Conservation (phyloP, 345 rosid species). For the Arabidopsis suecica region DNA sequence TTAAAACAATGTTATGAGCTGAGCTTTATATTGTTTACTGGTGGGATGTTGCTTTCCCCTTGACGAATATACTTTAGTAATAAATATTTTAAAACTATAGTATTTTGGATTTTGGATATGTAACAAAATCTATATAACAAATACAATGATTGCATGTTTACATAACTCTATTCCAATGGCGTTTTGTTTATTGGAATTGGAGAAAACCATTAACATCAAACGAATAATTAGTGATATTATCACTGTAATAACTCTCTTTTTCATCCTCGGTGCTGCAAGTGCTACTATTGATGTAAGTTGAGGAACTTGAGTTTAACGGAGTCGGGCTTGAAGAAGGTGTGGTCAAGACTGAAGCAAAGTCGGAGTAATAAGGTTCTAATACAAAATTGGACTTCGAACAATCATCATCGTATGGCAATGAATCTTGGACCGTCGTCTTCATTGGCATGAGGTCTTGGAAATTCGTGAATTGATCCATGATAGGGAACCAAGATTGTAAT, state of each 20-base stretch:
- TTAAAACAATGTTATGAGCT: slow-evolving; percentile 25
- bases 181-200: slow-evolving; percentile 45
- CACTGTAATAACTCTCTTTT: slow-evolving; percentile 58
- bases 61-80: neutral
- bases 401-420: slow-evolving; percentile 30
- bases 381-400: slow-evolving; percentile 21
- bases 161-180: slow-evolving; percentile 32
- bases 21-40: slow-evolving; percentile 24
- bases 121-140: slow-evolving; percentile 18
- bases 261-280: slow-evolving; percentile 64
- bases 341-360: slow-evolving; percentile 51
- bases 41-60: slow-evolving; percentile 38
- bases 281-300: slow-evolving; percentile 49
- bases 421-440: slow-evolving; percentile 27
- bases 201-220: slow-evolving; percentile 51
- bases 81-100: neutral
- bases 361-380: slow-evolving; percentile 48
- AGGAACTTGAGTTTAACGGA: slow-evolving; percentile 62
- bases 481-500: slow-evolving; percentile 45
- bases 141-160: neutral
- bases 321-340: slow-evolving; percentile 61
- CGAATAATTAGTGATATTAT: slow-evolving; percentile 45
- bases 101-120: slow-evolving; percentile 33
- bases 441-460: slow-evolving; percentile 23
- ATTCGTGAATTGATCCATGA: slow-evolving; percentile 24